Base-by-base conservation (phyloP, 2,329 filamentous ascomycete species). In the Fusarium mexicanum region DNA sequence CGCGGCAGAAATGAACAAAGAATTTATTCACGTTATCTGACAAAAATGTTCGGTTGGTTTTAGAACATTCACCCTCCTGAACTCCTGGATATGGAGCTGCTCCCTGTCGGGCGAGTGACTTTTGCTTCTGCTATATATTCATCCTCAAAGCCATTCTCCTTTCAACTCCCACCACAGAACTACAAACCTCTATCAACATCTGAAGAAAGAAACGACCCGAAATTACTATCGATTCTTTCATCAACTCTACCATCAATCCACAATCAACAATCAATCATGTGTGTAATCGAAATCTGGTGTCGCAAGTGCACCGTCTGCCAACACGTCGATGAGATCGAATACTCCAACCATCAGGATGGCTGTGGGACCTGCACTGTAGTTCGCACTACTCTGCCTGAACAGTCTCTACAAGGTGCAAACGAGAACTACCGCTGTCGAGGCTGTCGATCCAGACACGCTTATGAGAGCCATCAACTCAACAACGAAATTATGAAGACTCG, bases 231-330 rank as follows among this genome's bases (percentile, higher is more conserved):
- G 33, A 33, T 16, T 20, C 13, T 16, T 37, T 37, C n/a, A 26
- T 26, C 50, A 17, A n/a, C 8, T 29, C 24, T 33, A 7, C 20
- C 48, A 57, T 29, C 9, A 29, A 53, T 16, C 35, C 31, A 11
- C 17, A 46, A 57, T 31, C 29, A 61, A 22, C 24, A 47, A 57
- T 22, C 22, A 72, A 57, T 14, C 22, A 72, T 72, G 69, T 57
- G 38, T 18, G 29, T 26, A 18, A 18, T 38, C 47, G 50, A 40
- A 20, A 60, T 55, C 29, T 72, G 64, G 58, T 31, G 62, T 11
- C 69, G 69, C 18, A 40, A 54, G 18, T 72, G 69, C 53, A 26
- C 43, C 26, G 16, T 29, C 33, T 72, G 69, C 44, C 48, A 55
- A 3, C 13, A n/a, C 5, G 11, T 38, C 12, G 38, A 72, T 14